Percentiles rank a stretch among this genome's conserved stretches.
Conservation (phyloP, 2,329 filamentous ascomycete genomes). For the Penicillium nordicum region DNA sequence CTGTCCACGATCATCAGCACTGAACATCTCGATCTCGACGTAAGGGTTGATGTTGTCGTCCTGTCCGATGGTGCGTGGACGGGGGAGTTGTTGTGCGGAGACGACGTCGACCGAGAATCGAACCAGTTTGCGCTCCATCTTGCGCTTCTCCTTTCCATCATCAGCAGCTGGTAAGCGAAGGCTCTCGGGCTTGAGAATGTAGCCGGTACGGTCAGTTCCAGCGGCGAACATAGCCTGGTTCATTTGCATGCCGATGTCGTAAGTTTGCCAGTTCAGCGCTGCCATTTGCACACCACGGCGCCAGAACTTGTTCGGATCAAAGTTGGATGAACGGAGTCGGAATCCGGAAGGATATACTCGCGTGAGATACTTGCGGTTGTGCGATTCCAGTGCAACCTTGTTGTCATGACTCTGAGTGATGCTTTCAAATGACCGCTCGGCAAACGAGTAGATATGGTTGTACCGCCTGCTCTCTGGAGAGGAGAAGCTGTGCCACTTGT, state of each 20-base stretch:
- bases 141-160: constrained; percentile 42
- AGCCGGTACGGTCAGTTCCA: constrained; percentile 80
- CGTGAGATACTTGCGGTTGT: constrained; percentile 90
- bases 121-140: constrained; percentile 76
- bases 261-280: constrained; percentile 97
- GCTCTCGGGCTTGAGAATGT: constrained; percentile 87
- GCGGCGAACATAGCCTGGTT: constrained; percentile 98
- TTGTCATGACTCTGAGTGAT: constrained; percentile 71
- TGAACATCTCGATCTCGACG: constrained; percentile 90
- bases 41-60: constrained; percentile 84
- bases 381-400: constrained; percentile 75
- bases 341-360: constrained; percentile 85
- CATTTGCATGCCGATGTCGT: constrained; percentile 90
- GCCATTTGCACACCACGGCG: constrained; percentile 95
- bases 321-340: constrained; percentile 85
- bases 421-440: constrained; percentile 81
- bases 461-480: constrained; percentile 74
- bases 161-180: constrained; percentile 53
- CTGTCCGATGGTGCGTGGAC: constrained; percentile 68
- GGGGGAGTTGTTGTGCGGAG: constrained; percentile 90
- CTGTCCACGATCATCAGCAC: constrained; percentile 85
- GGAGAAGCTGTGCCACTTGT: constrained; percentile 83
- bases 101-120: constrained; percentile 84
- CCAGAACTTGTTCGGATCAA: constrained; percentile 92
- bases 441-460: constrained; percentile 95